Evolutionary conservation across 2,329 filamentous ascomycete species (phyloP).

Genomic region (Rhinocladiella similis): DNA sequence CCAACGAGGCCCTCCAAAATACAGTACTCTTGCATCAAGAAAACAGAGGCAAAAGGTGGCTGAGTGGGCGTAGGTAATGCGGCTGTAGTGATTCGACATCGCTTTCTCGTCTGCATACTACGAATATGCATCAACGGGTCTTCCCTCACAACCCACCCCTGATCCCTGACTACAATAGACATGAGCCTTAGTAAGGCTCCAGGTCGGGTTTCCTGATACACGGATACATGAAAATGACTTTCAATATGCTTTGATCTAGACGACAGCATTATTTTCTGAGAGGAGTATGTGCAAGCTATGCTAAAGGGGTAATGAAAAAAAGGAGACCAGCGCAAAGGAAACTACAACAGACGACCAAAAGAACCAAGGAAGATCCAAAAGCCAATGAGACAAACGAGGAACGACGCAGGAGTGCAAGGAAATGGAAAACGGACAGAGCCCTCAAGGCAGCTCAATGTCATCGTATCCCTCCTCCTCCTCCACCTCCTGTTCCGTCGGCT

Average conservation of each 20-base stretch:
- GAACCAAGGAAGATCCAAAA: constrained; percentile 1
- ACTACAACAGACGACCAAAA: constrained; percentile 13
- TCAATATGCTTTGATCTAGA: not conserved
- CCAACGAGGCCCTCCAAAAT: too few species aligned
- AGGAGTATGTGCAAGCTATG: constrained; percentile 30
- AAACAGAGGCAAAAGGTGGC: too few species aligned
- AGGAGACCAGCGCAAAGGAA: constrained; percentile 7
- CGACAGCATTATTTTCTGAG: constrained; percentile 6
- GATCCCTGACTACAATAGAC: too few species aligned
- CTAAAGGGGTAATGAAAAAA: constrained; percentile 1
- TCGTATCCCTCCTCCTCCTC: constrained; percentile 24
- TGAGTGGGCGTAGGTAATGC: not conserved
- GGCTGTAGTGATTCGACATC: not conserved
- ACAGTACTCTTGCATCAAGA: too few species aligned
- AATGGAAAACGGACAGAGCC: constrained; percentile 18
- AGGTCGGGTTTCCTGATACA: not conserved
- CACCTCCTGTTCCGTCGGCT: constrained; percentile 23
- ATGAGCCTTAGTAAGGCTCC: too few species aligned
- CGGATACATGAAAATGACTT: not conserved
- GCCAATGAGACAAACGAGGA: constrained; percentile 11
- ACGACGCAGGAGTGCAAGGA: constrained; percentile 15
- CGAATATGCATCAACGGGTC: not conserved
- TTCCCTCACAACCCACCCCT: not conserved
- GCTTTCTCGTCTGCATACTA: not conserved
- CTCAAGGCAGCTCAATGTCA: constrained; percentile 17